Base-by-base conservation (phyloP, 2,329 filamentous ascomycete species). In the Tympanopsis confertula region DNA sequence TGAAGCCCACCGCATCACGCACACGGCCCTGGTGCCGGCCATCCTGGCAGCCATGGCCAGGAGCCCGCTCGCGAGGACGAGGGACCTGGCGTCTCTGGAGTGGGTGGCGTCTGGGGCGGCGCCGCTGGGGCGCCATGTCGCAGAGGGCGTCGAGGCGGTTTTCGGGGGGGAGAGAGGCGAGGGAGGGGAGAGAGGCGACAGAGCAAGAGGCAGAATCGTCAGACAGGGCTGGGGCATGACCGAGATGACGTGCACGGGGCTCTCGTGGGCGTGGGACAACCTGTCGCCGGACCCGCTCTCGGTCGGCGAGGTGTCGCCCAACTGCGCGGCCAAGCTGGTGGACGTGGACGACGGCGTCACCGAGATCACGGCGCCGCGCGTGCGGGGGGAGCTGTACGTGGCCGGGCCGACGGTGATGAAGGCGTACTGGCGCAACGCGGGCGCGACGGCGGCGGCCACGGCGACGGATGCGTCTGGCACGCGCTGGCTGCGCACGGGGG, bases 161-260 rank as follows among this genome's bases (percentile, higher is more conserved):
- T 77, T 76, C 65, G 56, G 61, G 7, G 13, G 30, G 7, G 7
- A 10, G 7, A 10, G 13, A 10, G 7, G 17, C 30, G 17, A 18
- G 30, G n/a, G 24, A n/a, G 10, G n/a, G 24, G 24, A 28, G 24
- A 10, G 56, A 55, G 2, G 38, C 44, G 19, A 49, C 50, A 3
- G 47, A 52, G 1, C 10, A n/a, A 10, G 10, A 28, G 24, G 10
- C 24, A 7, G 39, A 5, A 38, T 45, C 2, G 44, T 69, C 12
- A 61, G 63, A 51, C 85, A 89, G 56, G 86, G 84, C 3, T 93
- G 84, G 82, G 86, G 86, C 4, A 89, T 93, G 86, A 91, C 86
- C 1, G 86, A 91, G 53, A 61, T 71, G 3, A 91, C 85, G 0
- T 89, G 85, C 54, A 76, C 80, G 1, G 30, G 30, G 10, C 30